A percentile compares a stretch with the other conserved stretches of the same genome.
These are phyloP conservation scores for Rosa persica DNA, from an alignment of 306 rosid genomes.

Conservation along the genomic window DNA sequence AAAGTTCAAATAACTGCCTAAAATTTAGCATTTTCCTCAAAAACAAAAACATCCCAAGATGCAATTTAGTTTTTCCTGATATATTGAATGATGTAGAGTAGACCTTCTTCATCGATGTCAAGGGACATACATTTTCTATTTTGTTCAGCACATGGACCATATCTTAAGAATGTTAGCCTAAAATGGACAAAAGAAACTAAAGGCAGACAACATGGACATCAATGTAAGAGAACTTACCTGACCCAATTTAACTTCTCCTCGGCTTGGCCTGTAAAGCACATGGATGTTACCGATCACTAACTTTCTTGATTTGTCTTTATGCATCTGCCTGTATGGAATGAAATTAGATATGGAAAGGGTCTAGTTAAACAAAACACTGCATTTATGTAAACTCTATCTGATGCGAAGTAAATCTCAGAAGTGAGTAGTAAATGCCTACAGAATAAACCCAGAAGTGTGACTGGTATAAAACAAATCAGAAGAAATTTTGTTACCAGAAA, in stretches of 20 bases:
- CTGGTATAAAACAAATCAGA: neutral
- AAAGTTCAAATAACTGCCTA: slow-evolving; percentile 12
- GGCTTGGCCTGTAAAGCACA: slow-evolving; percentile 78
- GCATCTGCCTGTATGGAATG: slow-evolving; percentile 72
- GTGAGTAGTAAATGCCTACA: neutral
- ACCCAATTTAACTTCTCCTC: slow-evolving; percentile 84
- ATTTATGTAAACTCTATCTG: neutral
- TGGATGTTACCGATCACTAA: slow-evolving; percentile 80
- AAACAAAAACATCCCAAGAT: neutral
- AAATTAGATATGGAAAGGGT: slow-evolving; percentile 51
- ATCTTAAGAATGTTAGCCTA: neutral
- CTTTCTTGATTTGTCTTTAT: slow-evolving; percentile 64
- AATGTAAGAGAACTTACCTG: slow-evolving; percentile 55
- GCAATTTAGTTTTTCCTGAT: neutral
- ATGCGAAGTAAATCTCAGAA: neutral
- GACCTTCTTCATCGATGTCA: neutral
- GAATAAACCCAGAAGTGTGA: neutral
- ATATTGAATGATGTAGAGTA: neutral
- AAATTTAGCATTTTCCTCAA: neutral
- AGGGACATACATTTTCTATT: neutral
- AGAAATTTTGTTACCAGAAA: neutral
- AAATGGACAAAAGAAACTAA: neutral
- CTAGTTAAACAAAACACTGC: neutral
- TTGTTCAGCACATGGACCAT: slow-evolving; percentile 1
- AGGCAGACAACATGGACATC: neutral